Conservation (phyloP, 2,329 filamentous ascomycete genomes). For the Cryphonectria carpinicola region DNA sequence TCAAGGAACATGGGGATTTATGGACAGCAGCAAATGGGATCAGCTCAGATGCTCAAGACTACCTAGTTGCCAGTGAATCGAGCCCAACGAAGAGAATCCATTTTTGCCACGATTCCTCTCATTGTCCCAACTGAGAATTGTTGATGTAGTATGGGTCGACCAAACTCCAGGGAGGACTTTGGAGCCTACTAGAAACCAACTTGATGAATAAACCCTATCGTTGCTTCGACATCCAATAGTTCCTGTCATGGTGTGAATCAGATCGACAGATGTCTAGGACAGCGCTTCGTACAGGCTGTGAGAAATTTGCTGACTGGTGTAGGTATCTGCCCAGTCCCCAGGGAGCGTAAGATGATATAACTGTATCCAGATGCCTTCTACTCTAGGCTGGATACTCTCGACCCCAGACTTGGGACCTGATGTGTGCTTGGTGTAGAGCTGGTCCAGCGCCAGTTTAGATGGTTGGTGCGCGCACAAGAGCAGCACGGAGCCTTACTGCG, state of each 20-base stretch:
- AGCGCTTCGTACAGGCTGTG: neutral
- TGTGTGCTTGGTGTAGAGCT: neutral
- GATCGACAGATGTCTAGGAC: neutral
- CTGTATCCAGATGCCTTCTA: neutral
- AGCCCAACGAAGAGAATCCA: slow-evolving; percentile 11
- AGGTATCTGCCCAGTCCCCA: neutral
- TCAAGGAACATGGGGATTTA: slow-evolving; percentile 3
- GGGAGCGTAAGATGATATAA: neutral
- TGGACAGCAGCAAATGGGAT: slow-evolving; percentile 2
- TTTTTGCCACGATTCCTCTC: slow-evolving; percentile 8
- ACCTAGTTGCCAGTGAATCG: slow-evolving; percentile 8
- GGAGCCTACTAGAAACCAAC: slow-evolving; percentile 24
- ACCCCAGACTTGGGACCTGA: neutral
- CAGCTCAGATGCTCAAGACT: slow-evolving; percentile 9
- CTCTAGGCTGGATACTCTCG: neutral
- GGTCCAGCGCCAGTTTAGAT: neutral
- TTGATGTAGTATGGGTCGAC: slow-evolving; percentile 32
- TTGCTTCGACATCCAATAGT: neutral
- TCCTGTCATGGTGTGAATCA: neutral
- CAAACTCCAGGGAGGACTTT: slow-evolving; percentile 24
- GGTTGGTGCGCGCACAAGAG: neutral
- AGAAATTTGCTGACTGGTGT: neutral
- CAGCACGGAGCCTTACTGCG: neutral
- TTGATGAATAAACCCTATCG: slow-evolving; percentile 16
- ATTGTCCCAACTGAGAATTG: neutral